phyloP scores from a whole-genome alignment of 2,329 filamentous ascomycete species.

The Talaromyces sp. region DNA sequence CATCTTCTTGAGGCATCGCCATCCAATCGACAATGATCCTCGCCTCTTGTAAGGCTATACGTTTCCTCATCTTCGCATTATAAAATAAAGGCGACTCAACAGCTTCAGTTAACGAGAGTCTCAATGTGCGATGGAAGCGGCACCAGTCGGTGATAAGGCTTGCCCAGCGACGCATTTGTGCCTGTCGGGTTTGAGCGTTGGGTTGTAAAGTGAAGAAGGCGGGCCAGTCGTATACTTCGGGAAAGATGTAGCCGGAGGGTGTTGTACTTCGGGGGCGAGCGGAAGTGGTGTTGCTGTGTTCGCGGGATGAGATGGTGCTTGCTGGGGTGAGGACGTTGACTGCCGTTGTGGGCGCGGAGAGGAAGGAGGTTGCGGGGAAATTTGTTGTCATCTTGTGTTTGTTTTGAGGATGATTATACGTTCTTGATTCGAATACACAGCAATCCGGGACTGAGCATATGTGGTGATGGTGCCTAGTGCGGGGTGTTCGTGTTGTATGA shows the following conservation, averaged over 20 bases:
- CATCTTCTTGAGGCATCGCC: conserved; percentile 43
- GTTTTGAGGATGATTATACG: background rate
- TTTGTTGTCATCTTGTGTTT: conserved; percentile 8
- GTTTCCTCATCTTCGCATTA: conserved; percentile 43
- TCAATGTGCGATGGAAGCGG: conserved; percentile 70
- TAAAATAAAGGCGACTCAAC: conserved; percentile 58
- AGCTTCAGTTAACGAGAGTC: conserved; percentile 63
- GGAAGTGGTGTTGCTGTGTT: background rate
- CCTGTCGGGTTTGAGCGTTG: conserved; percentile 42
- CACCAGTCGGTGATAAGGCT: conserved; percentile 79
- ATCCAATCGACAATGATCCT: conserved; percentile 56
- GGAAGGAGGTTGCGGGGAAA: conserved; percentile 12
- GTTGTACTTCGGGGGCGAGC: conserved; percentile 14
- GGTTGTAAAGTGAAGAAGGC: conserved; percentile 52
- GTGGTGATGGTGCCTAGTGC: background rate
- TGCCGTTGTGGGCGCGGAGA: conserved; percentile 17
- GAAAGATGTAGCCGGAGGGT: conserved; percentile 36
- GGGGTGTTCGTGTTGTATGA: background rate
- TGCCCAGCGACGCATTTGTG: conserved; percentile 76
- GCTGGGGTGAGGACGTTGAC: conserved; percentile 18
- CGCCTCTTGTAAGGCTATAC: conserved; percentile 52
- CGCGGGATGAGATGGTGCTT: conserved; percentile 16
- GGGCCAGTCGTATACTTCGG: conserved; percentile 47
- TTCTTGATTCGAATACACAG: background rate
- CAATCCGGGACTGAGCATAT: background rate